These are phyloP conservation scores for Iris macrosiphon DNA, from an alignment of 106 monocot species.

Conservation along the genomic window DNA sequence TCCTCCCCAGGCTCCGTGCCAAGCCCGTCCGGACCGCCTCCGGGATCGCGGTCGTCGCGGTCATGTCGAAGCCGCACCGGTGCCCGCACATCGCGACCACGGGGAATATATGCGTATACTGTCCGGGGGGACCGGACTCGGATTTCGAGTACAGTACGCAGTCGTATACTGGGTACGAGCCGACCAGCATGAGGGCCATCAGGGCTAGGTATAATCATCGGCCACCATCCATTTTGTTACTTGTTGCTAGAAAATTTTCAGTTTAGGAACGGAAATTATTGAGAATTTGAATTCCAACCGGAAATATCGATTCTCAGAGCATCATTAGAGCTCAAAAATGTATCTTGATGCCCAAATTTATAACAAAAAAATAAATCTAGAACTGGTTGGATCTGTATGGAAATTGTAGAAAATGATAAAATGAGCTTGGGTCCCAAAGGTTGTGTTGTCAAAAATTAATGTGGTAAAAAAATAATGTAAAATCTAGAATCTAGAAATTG, in stretches of 20 bases:
- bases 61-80: slow-evolving; percentile 98
- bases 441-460: no score
- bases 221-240: background rate
- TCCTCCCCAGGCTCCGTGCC: slow-evolving; percentile 77
- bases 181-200: slow-evolving; percentile 98
- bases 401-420: no score
- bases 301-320: no score
- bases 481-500: no score
- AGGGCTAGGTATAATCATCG: slow-evolving; percentile 66
- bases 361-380: no score
- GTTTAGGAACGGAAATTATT: no score
- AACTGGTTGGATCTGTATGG: no score
- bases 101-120: slow-evolving; percentile 96
- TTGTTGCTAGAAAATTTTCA: background rate
- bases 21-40: slow-evolving; percentile 98
- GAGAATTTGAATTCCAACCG: no score
- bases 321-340: no score
- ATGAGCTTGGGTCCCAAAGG: no score
- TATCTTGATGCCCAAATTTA: no score
- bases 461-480: no score
- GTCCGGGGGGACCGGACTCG: slow-evolving; percentile 96
- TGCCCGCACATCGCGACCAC: slow-evolving; percentile 98
- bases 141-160: slow-evolving; percentile 99
- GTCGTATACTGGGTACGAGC: slow-evolving; percentile 98
- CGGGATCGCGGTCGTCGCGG: slow-evolving; percentile 97